Conservation (phyloP, 208 protist species). For the Histomonas meleagridis region DNA sequence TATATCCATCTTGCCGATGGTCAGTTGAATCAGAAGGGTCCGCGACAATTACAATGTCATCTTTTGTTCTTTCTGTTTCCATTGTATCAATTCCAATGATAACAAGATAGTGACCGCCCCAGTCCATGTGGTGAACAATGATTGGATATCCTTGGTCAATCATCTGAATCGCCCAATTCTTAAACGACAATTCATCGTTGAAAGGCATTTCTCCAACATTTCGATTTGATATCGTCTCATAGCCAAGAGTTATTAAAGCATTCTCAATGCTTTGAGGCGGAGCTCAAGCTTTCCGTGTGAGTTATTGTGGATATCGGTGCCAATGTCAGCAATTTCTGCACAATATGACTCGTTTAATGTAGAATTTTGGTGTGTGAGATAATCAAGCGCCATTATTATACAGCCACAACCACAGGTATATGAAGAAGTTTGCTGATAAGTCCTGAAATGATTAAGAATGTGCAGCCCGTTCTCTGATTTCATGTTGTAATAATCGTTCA, state of each 20-base stretch:
- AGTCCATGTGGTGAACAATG: neutral
- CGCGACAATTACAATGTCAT: neutral
- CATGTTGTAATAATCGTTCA: neutral
- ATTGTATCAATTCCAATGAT: slow-evolving; percentile 14
- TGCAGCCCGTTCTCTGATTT: neutral
- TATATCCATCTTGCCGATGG: neutral
- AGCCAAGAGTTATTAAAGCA: neutral
- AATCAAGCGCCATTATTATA: neutral
- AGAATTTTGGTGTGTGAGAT: too few relatives aligned
- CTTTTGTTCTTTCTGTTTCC: neutral
- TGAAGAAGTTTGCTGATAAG: slow-evolving; percentile 3
- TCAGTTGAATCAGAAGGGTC: slow-evolving; percentile 4
- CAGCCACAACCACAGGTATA: neutral
- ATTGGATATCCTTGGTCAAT: neutral
- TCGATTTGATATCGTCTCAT: neutral
- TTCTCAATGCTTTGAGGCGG: neutral
- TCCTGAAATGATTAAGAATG: neutral
- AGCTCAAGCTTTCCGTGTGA: neutral
- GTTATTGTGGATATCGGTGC: too few relatives aligned
- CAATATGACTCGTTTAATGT: too few relatives aligned
- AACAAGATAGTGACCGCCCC: neutral
- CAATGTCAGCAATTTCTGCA: too few relatives aligned
- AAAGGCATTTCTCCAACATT: neutral
- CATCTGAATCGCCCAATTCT: neutral
- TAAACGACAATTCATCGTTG: neutral